Base-by-base conservation (phyloP, 2,329 filamentous ascomycete genomes). In the Rhynchosporium secalis region DNA sequence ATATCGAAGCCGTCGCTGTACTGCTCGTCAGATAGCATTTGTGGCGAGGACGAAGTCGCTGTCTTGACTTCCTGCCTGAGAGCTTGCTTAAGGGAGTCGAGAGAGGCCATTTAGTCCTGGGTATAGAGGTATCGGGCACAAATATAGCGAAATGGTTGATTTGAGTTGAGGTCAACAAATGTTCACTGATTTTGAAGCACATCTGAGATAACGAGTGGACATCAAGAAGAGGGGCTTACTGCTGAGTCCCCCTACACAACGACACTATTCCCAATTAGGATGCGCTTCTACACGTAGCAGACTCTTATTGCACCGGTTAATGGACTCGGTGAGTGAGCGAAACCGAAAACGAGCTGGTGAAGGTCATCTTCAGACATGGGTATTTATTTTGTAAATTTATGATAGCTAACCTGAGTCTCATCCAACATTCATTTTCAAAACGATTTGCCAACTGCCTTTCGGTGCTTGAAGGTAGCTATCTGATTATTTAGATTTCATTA, bases 1-100 rank as follows among this genome's bases (percentile, higher is more conserved):
- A 62, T 64, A 28, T 69, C 58, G 41, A 70, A 70, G 51, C 64
- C 64, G 7, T 45, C 57, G 38, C 60, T 66, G 59, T 70, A 68
- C 58, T 70, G 57, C 36, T 12, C 55, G 38, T 66, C 67, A 47
- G 64, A 66, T 41, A 69, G 62, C 8, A 54, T 58, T 41, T 66
- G 61, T 45, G 64, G 65, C 45, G 31, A 40, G 41, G 56, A 65
- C 54, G 59, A 62, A 2, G 59, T 26, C 9, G 56, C 51, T 56
- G 47, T 13, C 28, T 56, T 54, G 56, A 43, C 55, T 57, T 65
- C 45, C 51, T 66, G 54, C 48, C 51, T 51, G 47, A 69, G 68
- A 38, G 65, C 65, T 26, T 57, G 47, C 58, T 67, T 68, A 28
- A 68, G 49, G 33, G 59, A 60, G n/a, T 64, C 46, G 46, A 69